Base-by-base conservation (phyloP, 345 rosid genomes). In the Salix udensis region DNA sequence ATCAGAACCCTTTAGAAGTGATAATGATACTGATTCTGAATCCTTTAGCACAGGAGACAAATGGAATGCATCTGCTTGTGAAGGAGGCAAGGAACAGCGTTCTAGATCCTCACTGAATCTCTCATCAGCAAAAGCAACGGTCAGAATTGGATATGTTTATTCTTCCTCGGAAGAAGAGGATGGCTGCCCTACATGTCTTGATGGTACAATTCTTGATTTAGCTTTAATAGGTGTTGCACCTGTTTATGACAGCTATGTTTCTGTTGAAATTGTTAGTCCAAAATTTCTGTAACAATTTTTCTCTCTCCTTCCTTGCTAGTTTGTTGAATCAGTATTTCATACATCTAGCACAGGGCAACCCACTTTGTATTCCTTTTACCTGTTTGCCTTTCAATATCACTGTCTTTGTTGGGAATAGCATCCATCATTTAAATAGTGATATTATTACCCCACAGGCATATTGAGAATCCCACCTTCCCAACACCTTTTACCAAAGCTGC, bases 111-210 rank as follows among this genome's bases (percentile, higher is more conserved):
- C 86, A 19, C 74, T 85, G 44, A 93, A 84, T 73, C 82, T 86
- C 64, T 86, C 88, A 18, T 82, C 84, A 6, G 82, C 89, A 69
- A 91, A 87, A 82, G 72, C 84, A 46, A 67, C 79, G 18, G 70
- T 82, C 68, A 84, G 89, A 74, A 70, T 78, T 74, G 93, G 86
- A 44, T 78, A 82, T 48, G 13, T 89, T 71, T 90, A 88, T 86
- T 64, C 87, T 37, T 73, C 85, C 13, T 77, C 94, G 50, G 98
- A 93, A 71, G 98, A 96, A 15, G 99, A 96, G 84, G 99, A 96
- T 83, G 86, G 89, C 76, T 96, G 99, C 73, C 99, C 98, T 66
- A 96, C 99, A 15, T 96, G 99, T 84, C 99, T 93, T 77, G 99
- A 96, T 83, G 99, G 98, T 96, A 88, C 67, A 76, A 37, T 62